A percentile compares a stretch with the other conserved stretches of the same genome.
Conservation (phyloP, 345 rosid genomes). For the Raphanus raphanistrum region DNA sequence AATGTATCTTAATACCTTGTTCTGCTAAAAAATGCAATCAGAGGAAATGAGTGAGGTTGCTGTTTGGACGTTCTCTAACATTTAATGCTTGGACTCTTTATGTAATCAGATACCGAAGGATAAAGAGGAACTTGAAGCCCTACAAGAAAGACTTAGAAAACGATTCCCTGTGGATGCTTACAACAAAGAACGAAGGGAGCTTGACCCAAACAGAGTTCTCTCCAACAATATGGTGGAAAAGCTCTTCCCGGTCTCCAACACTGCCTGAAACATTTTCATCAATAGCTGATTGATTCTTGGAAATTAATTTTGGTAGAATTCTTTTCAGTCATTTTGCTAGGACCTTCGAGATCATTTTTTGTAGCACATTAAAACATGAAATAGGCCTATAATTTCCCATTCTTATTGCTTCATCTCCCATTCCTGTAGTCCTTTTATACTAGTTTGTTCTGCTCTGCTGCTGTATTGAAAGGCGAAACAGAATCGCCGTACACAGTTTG, state of each 20-base stretch:
- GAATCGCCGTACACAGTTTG: neutral
- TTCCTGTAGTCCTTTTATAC: neutral
- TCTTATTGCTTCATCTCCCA: neutral
- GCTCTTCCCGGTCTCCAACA: conserved; percentile 67
- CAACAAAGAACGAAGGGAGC: conserved; percentile 65
- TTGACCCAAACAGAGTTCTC: conserved; percentile 88
- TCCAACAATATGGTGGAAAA: conserved; percentile 79
- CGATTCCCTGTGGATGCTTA: conserved; percentile 73
- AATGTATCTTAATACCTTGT: neutral
- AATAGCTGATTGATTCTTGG: neutral
- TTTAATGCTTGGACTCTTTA: neutral
- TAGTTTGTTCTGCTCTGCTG: neutral
- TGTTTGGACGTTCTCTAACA: too few relatives aligned
- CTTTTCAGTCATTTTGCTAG: neutral
- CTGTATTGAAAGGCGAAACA: neutral
- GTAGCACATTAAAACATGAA: neutral
- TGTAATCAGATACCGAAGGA: conserved; percentile 79
- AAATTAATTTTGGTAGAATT: neutral
- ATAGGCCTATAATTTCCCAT: neutral
- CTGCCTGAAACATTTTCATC: conserved; percentile 39
- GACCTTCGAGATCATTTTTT: neutral
- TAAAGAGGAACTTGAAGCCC: conserved; percentile 71
- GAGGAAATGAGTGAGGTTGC: conserved; percentile 7
- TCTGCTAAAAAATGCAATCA: neutral
- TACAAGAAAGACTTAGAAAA: conserved; percentile 71